phyloP scores from a whole-genome alignment of 352 stramenopile genomes.

The Globisporangium paddicum region DNA sequence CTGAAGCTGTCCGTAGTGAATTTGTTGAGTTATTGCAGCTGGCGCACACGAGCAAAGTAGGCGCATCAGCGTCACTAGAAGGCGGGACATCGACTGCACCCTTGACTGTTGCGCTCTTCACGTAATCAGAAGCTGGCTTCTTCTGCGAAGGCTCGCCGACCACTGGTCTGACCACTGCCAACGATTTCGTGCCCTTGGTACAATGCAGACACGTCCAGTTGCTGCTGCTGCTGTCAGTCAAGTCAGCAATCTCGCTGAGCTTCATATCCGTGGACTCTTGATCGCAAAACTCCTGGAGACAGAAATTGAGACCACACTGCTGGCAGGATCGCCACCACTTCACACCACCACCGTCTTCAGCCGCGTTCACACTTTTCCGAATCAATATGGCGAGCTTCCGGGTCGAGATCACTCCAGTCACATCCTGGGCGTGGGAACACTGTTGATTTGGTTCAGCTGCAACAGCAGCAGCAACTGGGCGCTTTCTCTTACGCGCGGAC shows the following conservation, averaged over 20 bases:
- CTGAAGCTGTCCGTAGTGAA: slow-evolving; percentile 11
- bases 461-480: not conserved
- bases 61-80: not conserved
- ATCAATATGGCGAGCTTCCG: slow-evolving; percentile 3
- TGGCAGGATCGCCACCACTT: slow-evolving; percentile 28
- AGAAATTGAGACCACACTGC: slow-evolving; percentile 29
- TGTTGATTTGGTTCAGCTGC: not conserved
- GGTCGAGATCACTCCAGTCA: not conserved
- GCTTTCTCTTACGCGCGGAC: slow-evolving; percentile 4
- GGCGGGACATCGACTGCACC: not conserved
- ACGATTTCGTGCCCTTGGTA: not conserved
- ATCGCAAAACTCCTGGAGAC: slow-evolving; percentile 40
- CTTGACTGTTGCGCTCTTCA: not conserved
- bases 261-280: slow-evolving; percentile 19
- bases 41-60: slow-evolving; percentile 19
- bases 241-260: slow-evolving; percentile 16
- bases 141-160: not conserved
- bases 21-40: slow-evolving; percentile 20
- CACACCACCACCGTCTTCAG: slow-evolving; percentile 1
- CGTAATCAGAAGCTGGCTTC: not conserved
- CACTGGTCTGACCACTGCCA: too few species aligned
- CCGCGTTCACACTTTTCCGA: not conserved
- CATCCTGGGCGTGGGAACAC: not conserved
- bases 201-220: slow-evolving; percentile 5
- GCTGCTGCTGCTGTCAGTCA: not conserved